A percentile compares a stretch with the other conserved stretches of the same genome.
Conservation (phyloP, 441 rosid species). For the Omphalea diandra region DNA sequence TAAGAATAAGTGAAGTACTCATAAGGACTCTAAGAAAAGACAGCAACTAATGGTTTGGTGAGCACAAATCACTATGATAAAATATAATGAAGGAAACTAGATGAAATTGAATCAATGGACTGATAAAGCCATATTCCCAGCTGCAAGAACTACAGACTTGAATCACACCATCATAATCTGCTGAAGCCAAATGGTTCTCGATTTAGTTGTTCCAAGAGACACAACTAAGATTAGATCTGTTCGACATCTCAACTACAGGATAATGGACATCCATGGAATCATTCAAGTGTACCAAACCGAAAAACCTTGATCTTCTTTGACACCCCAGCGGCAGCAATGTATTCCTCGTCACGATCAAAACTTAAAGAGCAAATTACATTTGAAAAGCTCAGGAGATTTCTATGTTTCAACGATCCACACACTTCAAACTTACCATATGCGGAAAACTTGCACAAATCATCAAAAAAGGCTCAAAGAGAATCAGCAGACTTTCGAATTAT, state of each 20-base stretch:
- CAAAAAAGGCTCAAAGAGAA: conserved; percentile 66
- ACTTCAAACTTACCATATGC: conserved; percentile 60
- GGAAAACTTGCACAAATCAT: conserved; percentile 71
- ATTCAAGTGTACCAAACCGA: conserved; percentile 61
- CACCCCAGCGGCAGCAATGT: conserved; percentile 82
- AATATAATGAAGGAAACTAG: not conserved
- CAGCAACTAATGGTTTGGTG: no score
- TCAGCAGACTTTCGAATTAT: conserved; percentile 39
- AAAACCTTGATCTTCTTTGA: conserved; percentile 82
- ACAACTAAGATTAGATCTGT: conserved; percentile 72
- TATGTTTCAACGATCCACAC: conserved; percentile 64
- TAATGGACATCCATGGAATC: conserved; percentile 67
- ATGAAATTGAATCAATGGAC: conserved; percentile 5
- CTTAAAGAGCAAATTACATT: conserved; percentile 78
- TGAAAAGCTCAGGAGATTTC: conserved; percentile 59
- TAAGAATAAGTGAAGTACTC: not conserved
- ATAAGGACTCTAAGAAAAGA: not conserved
- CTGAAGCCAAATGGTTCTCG: conserved; percentile 78
- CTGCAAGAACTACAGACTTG: conserved; percentile 45
- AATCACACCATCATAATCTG: conserved; percentile 74
- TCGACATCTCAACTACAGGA: conserved; percentile 78
- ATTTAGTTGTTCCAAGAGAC: conserved; percentile 83
- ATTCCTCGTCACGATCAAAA: conserved; percentile 79
- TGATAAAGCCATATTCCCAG: conserved; percentile 11
- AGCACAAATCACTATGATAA: no score